Percentiles rank a stretch among this genome's conserved stretches.
These are phyloP conservation scores for Luvunga scandens DNA, from an alignment of 345 rosid genomes.

Conservation along the genomic window DNA sequence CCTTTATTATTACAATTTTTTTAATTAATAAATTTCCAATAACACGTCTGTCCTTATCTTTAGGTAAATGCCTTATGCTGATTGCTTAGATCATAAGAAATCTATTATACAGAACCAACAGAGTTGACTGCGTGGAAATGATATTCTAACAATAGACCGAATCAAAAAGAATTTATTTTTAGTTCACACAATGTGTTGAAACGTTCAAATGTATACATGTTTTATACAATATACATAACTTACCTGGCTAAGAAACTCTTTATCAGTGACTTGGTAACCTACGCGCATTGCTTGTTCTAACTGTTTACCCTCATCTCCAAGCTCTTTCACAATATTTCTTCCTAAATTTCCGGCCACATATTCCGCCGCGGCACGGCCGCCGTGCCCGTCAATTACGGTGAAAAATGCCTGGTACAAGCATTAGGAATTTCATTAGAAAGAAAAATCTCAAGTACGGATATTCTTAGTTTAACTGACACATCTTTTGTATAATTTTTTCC, in stretches of 20 bases:
- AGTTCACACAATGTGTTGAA: background rate
- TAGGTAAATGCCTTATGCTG: no score
- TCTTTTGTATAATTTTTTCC: no score
- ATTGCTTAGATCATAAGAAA: no score
- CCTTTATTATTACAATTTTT: no score
- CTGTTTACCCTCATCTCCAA: conserved; percentile 11
- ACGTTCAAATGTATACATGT: background rate
- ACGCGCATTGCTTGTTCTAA: conserved; percentile 32
- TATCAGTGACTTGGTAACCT: conserved; percentile 46
- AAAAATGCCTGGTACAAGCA: conserved; percentile 33
- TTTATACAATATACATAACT: background rate
- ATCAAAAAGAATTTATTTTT: background rate
- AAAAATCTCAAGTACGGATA: no score
- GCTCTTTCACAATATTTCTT: conserved; percentile 39
- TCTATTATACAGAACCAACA: no score
- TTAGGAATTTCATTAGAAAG: no score
- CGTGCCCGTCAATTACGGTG: conserved; percentile 55
- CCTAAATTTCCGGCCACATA: conserved; percentile 46
- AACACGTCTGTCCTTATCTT: no score
- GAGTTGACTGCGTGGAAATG: no score
- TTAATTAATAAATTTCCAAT: no score
- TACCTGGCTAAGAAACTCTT: conserved; percentile 46
- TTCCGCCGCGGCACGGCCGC: conserved; percentile 45
- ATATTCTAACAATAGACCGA: background rate
- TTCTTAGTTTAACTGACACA: no score